Conservation (phyloP, 345 rosid species). For the Microcos paniculata region DNA sequence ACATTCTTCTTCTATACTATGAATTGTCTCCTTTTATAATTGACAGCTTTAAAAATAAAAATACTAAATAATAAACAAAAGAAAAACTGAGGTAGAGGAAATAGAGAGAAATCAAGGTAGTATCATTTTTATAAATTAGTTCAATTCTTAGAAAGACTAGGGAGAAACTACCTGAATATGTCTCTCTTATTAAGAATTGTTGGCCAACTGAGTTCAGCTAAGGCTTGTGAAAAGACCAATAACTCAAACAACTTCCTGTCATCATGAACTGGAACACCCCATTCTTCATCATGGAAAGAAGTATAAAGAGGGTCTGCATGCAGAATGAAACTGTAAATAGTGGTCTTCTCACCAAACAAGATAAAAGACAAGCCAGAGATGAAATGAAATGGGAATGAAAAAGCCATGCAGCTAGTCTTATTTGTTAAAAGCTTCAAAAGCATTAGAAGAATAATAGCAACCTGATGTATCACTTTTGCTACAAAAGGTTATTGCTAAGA, state of each 20-base stretch:
- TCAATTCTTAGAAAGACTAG: background rate
- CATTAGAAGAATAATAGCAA: background rate
- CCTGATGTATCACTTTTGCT: background rate
- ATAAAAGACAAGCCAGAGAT: background rate
- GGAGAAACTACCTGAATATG: conserved; percentile 53
- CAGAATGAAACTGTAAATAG: background rate
- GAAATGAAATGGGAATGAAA: background rate
- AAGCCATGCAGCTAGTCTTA: background rate
- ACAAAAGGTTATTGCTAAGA: background rate
- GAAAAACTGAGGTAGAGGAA: background rate
- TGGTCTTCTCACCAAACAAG: background rate
- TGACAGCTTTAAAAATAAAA: background rate
- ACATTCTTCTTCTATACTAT: background rate
- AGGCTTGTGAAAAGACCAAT: conserved; percentile 89
- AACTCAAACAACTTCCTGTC: conserved; percentile 79
- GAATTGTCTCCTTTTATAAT: background rate
- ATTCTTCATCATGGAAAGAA: conserved; percentile 78
- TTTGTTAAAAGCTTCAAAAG: background rate
- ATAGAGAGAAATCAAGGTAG: background rate
- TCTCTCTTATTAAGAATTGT: conserved; percentile 66
- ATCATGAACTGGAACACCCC: conserved; percentile 82
- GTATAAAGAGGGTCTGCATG: conserved; percentile 61
- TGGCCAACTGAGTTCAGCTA: conserved; percentile 92
- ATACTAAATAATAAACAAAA: background rate
- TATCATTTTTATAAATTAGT: background rate